Base-by-base conservation (phyloP, 345 rosid species). In the Murraya paniculata region DNA sequence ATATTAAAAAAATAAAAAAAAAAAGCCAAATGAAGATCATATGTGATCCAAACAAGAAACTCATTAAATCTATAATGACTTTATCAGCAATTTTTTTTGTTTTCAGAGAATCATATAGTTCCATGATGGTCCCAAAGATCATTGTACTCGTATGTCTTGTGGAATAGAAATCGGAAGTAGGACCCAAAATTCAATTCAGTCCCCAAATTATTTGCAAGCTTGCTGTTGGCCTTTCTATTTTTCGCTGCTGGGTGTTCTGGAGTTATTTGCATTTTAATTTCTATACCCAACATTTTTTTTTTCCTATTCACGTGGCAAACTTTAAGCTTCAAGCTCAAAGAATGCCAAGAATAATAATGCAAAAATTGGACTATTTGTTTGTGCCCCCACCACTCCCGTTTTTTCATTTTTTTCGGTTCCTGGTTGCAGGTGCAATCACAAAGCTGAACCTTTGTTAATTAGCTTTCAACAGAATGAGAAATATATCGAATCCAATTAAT, bases 71-170 rank as follows among this genome's bases (percentile, higher is more conserved):
- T 25, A 25, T 5, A 48, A 25, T 59, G 13, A 22, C 13, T 2
- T 55, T 45, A 45, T 13, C 50, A 3, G 18, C 50, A 13, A 45
- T 71, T 73, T 58, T 18, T 18, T 73, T 36, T 73, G n/a, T n/a
- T 7, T n/a, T 24, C 9, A n/a, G 4, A 35, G 50, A 57, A 58
- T 72, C 76, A 55, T 10, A 58, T 24, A 6, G 22, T 7, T 73
- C 27, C 22, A n/a, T 31, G 28, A 75, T 64, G 78, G 78, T 65
- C 78, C 78, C 71, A 64, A 45, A 30, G 35, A 76, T 67, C 64
- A 76, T 35, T 66, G 65, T 25, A 55, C 64, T 66, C 18, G 2
- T 76, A n/a, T 67, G 55, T 9, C 36, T 22, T 76, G 72, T 33
- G 25, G 57, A 0, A 53, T 53, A 53, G 21, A 53, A 53, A 53